A percentile compares a stretch with the other conserved stretches of the same genome.
phyloP scores from a whole-genome alignment of 2,329 filamentous ascomycete species.

The Paracamarosporium sp. region DNA sequence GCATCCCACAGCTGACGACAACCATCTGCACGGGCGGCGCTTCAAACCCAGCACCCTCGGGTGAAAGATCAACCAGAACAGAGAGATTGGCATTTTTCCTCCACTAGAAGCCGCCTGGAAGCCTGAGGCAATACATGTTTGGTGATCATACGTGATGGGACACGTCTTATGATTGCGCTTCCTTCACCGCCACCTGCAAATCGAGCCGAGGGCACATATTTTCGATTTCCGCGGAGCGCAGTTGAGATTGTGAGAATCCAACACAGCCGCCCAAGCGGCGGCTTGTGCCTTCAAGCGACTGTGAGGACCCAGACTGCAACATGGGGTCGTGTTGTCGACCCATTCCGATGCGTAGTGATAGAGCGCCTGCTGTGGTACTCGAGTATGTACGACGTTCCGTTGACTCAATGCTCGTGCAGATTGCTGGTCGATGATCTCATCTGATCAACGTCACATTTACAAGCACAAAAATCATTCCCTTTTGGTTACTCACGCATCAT shows the following conservation, averaged over 20 bases:
- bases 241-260: slow-evolving; percentile 1
- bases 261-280: not conserved
- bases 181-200: slow-evolving; percentile 5
- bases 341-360: not conserved
- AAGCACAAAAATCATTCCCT: not conserved
- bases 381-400: too few species aligned
- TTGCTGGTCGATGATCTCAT: not conserved
- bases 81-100: slow-evolving; percentile 13
- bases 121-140: slow-evolving; percentile 20
- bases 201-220: slow-evolving; percentile 5
- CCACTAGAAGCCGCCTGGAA: slow-evolving; percentile 33
- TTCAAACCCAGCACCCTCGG: slow-evolving; percentile 4
- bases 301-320: not conserved
- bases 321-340: slow-evolving; percentile 2
- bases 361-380: too few species aligned
- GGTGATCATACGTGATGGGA: slow-evolving; percentile 25
- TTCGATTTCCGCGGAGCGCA: not conserved
- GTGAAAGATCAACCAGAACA: not conserved
- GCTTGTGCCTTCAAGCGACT: slow-evolving; percentile 2
- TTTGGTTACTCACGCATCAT: not conserved
- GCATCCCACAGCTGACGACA: slow-evolving; percentile 22
- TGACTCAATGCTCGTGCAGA: slow-evolving; percentile 1
- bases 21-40: slow-evolving; percentile 22
- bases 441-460: not conserved
- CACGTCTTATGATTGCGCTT: not conserved